Conservation (phyloP, 148 eudicot genomes). For the Gaultheria prostrata region DNA sequence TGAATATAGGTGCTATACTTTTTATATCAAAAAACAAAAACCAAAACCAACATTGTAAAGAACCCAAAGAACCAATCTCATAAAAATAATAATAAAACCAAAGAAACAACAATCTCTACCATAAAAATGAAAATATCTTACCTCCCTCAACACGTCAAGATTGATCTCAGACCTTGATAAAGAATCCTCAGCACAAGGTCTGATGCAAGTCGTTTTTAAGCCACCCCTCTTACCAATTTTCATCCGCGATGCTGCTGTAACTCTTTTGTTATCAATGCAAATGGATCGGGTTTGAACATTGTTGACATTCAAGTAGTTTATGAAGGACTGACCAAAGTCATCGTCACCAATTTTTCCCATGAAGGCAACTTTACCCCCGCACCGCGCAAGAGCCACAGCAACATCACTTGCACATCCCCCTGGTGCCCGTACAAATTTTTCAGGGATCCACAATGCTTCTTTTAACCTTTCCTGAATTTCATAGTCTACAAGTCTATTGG, state of each 20-base stretch:
- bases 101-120: background rate
- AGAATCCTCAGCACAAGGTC: conserved; percentile 89
- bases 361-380: conserved; percentile 83
- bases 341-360: conserved; percentile 96
- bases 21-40: too few species aligned
- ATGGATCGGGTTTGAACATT: conserved; percentile 82
- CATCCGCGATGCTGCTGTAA: conserved; percentile 71
- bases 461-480: conserved; percentile 61
- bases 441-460: conserved; percentile 78
- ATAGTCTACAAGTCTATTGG: conserved; percentile 77
- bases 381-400: conserved; percentile 66
- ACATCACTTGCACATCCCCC: conserved; percentile 91
- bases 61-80: background rate
- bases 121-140: conserved; percentile 20
- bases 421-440: conserved; percentile 74
- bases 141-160: conserved; percentile 90
- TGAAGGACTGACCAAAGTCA: conserved; percentile 66
- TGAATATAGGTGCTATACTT: too few species aligned
- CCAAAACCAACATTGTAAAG: conserved; percentile 3
- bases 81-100: background rate
- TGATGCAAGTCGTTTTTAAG: conserved; percentile 54
- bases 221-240: conserved; percentile 73
- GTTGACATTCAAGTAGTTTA: conserved; percentile 55
- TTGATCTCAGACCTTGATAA: conserved; percentile 76
- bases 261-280: conserved; percentile 52